Percentiles rank a stretch among this genome's conserved stretches.
Evolutionary conservation across 352 stramenopile species (phyloP).

Genomic region (Thraustochytrium sp.): DNA sequence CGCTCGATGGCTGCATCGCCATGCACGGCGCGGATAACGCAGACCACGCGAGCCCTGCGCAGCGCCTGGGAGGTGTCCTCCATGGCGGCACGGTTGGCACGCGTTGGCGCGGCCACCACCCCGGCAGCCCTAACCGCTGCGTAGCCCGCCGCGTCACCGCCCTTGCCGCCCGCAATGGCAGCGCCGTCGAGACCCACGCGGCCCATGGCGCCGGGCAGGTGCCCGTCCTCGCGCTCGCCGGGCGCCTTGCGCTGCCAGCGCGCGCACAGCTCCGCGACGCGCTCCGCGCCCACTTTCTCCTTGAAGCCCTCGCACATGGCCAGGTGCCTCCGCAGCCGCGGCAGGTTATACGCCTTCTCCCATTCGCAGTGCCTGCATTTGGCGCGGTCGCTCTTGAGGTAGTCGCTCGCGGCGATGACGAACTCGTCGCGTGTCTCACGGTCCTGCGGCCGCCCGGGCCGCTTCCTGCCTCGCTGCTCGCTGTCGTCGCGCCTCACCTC

Average conservation of each 20-base stretch:
- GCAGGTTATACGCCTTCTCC: conserved; percentile 12
- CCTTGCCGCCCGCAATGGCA: too few species aligned
- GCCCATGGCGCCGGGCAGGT: too few species aligned
- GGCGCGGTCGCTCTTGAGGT: background rate
- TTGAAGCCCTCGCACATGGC: background rate
- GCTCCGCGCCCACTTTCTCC: background rate
- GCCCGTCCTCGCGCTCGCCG: background rate
- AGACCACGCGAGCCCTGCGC: background rate
- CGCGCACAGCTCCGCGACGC: background rate
- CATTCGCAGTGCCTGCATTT: background rate
- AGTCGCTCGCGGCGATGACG: background rate
- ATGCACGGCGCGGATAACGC: background rate
- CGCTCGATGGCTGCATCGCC: background rate
- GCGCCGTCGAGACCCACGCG: too few species aligned
- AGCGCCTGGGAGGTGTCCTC: background rate
- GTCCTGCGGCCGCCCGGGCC: background rate
- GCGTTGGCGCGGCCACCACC: too few species aligned
- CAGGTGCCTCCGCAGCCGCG: background rate
- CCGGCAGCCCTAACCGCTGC: too few species aligned
- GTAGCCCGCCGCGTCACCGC: too few species aligned
- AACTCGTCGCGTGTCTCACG: background rate
- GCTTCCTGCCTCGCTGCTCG: background rate
- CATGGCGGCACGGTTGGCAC: background rate
- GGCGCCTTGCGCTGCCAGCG: background rate
- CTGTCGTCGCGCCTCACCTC: too few species aligned